Conservation (phyloP, 441 rosid genomes). For the Dalechampia spathulata region DNA sequence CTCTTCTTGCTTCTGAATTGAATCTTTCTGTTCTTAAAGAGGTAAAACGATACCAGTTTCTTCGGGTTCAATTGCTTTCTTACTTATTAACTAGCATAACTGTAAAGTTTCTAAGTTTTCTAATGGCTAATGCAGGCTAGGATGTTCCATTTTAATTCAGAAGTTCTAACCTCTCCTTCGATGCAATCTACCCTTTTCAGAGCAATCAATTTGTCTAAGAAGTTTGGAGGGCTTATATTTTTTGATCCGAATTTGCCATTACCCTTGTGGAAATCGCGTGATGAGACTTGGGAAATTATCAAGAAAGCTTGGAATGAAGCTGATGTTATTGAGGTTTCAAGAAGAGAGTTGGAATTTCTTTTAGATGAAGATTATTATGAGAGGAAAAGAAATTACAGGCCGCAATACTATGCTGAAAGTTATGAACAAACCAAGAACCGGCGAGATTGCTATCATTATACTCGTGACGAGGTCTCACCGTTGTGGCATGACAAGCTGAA, state of each 20-base stretch:
- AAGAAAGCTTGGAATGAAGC: constrained; percentile 70
- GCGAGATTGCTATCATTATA: constrained; percentile 65
- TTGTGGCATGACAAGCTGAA: constrained; percentile 80
- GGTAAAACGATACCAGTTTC: constrained; percentile 27
- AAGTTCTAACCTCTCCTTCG: constrained; percentile 51
- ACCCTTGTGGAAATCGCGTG: constrained; percentile 72
- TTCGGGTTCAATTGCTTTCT: no score
- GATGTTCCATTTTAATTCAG: constrained; percentile 82
- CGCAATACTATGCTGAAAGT: constrained; percentile 72
- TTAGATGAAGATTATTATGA: constrained; percentile 67
- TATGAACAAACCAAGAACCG: constrained; percentile 57
- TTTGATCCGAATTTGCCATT: constrained; percentile 78
- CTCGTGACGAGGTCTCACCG: constrained; percentile 64
- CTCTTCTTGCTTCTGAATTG: constrained; percentile 57
- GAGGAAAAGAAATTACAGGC: constrained; percentile 52
- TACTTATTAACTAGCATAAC: no score
- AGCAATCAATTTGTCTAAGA: constrained; percentile 66
- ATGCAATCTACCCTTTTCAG: constrained; percentile 47
- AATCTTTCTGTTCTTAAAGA: constrained; percentile 77
- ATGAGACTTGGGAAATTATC: constrained; percentile 52
- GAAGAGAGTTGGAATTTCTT: constrained; percentile 79
- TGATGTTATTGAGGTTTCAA: constrained; percentile 68
- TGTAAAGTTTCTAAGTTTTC: no score
- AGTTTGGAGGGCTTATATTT: constrained; percentile 70
- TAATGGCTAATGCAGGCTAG: constrained; percentile 52